Percentiles rank a stretch among this genome's conserved stretches.
Evolutionary conservation across 495 filamentous ascomycete species (phyloP).

Genomic region (Thermothielavioides terrestris): DNA sequence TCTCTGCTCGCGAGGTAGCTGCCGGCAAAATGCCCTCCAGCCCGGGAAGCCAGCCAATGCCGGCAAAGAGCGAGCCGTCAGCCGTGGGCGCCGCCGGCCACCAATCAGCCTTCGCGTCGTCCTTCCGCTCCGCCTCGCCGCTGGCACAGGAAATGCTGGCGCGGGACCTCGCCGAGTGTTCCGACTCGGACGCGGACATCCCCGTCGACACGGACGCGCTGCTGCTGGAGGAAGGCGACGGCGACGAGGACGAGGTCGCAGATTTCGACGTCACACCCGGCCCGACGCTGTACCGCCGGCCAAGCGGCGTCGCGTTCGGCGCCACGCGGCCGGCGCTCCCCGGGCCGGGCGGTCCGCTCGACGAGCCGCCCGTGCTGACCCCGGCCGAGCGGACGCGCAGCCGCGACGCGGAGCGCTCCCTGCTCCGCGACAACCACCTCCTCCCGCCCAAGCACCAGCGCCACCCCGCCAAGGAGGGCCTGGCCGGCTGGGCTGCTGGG

Average conservation of each 20-base stretch:
- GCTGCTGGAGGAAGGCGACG: not conserved
- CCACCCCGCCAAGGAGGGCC: constrained; percentile 2
- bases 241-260: constrained; percentile 1
- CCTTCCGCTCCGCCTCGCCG: constrained; percentile 49
- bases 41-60: constrained; percentile 8
- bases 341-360: constrained; percentile 15
- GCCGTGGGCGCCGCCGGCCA: not conserved
- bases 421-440: constrained; percentile 70
- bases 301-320: constrained; percentile 55
- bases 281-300: constrained; percentile 65
- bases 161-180: constrained; percentile 55
- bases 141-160: constrained; percentile 62
- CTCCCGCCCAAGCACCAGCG: constrained; percentile 53
- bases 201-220: constrained; percentile 28
- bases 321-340: constrained; percentile 39
- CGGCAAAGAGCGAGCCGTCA: constrained; percentile 1
- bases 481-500: constrained; percentile 14
- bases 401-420: constrained; percentile 61
- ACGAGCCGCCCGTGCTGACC: constrained; percentile 40
- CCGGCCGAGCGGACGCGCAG: constrained; percentile 55
- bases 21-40: constrained; percentile 5
- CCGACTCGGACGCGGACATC: constrained; percentile 45
- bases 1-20: not conserved
- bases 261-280: constrained; percentile 39
- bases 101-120: constrained; percentile 20